Evolutionary conservation across 2,329 filamentous ascomycete species (phyloP), one percentile per base, ranked within the genome.

Genomic region (Aureobasidium namibiae): DNA sequence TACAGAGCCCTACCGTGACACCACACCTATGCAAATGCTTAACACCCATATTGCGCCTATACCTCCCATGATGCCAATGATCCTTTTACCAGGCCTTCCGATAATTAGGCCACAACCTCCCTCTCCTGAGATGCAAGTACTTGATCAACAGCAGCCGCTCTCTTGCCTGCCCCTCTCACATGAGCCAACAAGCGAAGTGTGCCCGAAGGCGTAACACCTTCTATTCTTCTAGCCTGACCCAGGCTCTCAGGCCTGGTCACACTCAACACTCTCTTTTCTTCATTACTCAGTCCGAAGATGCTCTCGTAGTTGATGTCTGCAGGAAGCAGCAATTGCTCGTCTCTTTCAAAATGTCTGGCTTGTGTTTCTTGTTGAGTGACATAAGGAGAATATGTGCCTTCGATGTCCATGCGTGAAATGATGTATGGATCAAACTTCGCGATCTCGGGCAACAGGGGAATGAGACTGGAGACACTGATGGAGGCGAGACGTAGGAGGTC

Each of bases 371-470:
- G 91, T 66, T 85, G 82, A 46, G 79, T 80, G 38, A 96, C 85
- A 70, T 96, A 96, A 0, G 92, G 92, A 1, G 88, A 90, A 71
- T 99, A 99, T 2, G 83, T 79, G 14, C 88, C 88, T 72, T 96
- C 90, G 65, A 96, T 89, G 42, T 82, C 80, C 8, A 96, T 87
- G 44, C 92, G 83, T 56, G 78, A 76, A 63, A 81, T 82, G 59
- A 95, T 82, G 31, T 79, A 79, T 0, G 77, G 67, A 0, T 83
- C 69, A 72, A 82, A 90, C 7, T 69, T 71, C 60, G 65, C 68
- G 61, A 87, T 79, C 24, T 74, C 78, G 4, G 81, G 87, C 6
- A 95, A 75, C 38, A 69, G 26, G 0, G 75, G 68, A 8, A 23
- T 10, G 5, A 78, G 73, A 5, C 96, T 77, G 3, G 80, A 75